Percentiles rank a stretch among this genome's conserved stretches.
Evolutionary conservation across 208 protist genomes (phyloP).

Genomic region (Acanthamoeba comandoni): DNA sequence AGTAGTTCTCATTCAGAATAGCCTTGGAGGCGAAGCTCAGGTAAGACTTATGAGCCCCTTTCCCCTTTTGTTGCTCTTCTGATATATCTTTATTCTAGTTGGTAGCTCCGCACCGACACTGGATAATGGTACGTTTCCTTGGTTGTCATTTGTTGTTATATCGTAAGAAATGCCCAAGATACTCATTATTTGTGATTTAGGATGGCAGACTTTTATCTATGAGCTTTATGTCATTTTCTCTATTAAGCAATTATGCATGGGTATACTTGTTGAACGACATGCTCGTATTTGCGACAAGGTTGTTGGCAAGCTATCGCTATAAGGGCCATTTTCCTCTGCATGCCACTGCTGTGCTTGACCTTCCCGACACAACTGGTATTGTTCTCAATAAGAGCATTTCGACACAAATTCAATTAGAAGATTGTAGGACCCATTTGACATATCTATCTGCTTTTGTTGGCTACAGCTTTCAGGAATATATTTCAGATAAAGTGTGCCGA

Average conservation of each 20-base stretch:
- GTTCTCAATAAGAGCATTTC: too few species aligned
- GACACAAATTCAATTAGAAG: too few species aligned
- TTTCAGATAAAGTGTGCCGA: constrained; percentile 62
- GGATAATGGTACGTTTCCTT: too few species aligned
- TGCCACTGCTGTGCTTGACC: constrained; percentile 50
- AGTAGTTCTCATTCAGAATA: constrained; percentile 59
- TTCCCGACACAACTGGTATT: constrained; percentile 67
- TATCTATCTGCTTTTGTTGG: too few species aligned
- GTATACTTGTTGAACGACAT: constrained; percentile 65
- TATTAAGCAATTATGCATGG: constrained; percentile 32
- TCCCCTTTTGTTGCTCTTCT: background rate
- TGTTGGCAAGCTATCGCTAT: constrained; percentile 45
- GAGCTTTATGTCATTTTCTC: constrained; percentile 31
- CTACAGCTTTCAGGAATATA: constrained; percentile 55
- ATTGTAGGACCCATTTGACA: too few species aligned
- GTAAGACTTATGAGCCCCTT: background rate
- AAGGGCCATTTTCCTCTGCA: constrained; percentile 61
- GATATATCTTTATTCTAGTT: background rate
- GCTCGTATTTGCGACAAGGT: constrained; percentile 29
- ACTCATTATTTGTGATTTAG: too few species aligned
- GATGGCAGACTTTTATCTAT: constrained; percentile 51
- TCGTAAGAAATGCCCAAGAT: too few species aligned
- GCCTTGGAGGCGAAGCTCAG: constrained; percentile 61
- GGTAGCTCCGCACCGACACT: constrained; percentile 43
- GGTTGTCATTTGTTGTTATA: too few species aligned